A percentile compares a stretch with the other conserved stretches of the same genome.
These are phyloP conservation scores for Gracilaria caudata DNA, from an alignment of 23 red algal genomes.

Conservation along the genomic window DNA sequence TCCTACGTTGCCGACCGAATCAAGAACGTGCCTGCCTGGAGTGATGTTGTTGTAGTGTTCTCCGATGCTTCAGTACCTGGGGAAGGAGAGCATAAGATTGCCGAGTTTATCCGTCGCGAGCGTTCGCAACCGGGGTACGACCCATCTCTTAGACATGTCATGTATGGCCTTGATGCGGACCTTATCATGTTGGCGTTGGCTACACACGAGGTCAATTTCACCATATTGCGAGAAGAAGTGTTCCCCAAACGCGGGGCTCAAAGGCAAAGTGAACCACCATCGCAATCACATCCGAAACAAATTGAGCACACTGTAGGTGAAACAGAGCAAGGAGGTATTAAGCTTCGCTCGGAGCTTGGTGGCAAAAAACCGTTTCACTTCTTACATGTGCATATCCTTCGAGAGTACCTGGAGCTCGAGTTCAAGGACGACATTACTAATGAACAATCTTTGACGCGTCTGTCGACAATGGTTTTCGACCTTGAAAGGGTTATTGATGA, in stretches of 20 bases:
- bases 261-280: background rate
- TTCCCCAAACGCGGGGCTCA: slow-evolving; percentile 43
- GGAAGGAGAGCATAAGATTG: slow-evolving; percentile 99
- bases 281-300: background rate
- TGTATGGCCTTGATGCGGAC: slow-evolving; percentile 99
- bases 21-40: slow-evolving; percentile 47
- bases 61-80: slow-evolving; percentile 91
- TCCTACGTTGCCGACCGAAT: slow-evolving; percentile 70
- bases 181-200: slow-evolving; percentile 98
- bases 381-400: slow-evolving; percentile 80
- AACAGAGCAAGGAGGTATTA: background rate
- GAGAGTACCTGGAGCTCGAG: slow-evolving; percentile 93
- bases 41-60: slow-evolving; percentile 72
- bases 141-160: slow-evolving; percentile 73
- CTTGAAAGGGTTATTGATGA: slow-evolving; percentile 94
- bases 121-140: slow-evolving; percentile 70
- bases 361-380: slow-evolving; percentile 89
- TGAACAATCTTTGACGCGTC: slow-evolving; percentile 16
- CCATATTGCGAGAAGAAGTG: slow-evolving; percentile 89
- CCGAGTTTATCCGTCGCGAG: slow-evolving; percentile 92
- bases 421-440: slow-evolving; percentile 60
- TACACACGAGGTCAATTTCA: slow-evolving; percentile 95
- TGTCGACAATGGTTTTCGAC: slow-evolving; percentile 61
- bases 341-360: slow-evolving; percentile 55
- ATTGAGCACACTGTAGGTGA: background rate